These are phyloP conservation scores for Nicotiana otophora DNA, from an alignment of 257 asterid genomes.

Conservation along the genomic window DNA sequence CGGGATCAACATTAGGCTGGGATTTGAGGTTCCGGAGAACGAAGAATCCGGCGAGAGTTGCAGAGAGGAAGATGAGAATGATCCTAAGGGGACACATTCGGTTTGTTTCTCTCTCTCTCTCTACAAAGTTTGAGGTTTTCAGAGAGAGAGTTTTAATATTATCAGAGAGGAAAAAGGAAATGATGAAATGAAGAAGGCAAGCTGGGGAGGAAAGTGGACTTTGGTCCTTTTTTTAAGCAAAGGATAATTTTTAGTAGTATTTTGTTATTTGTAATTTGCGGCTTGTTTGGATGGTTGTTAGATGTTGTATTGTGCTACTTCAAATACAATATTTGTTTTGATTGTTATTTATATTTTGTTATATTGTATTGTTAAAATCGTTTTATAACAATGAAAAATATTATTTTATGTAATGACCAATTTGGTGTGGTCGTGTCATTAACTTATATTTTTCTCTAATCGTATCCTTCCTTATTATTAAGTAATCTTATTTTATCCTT, in stretches of 20 bases:
- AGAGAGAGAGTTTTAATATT: slow-evolving; percentile 13
- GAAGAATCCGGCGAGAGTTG: slow-evolving; percentile 47
- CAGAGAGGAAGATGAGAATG: slow-evolving; percentile 43
- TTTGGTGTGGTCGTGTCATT: too few relatives aligned
- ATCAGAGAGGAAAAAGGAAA: background rate
- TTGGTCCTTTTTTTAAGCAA: background rate
- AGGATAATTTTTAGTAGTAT: background rate
- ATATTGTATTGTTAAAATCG: too few relatives aligned
- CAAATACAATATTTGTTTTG: too few relatives aligned
- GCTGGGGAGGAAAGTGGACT: background rate
- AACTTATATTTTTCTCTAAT: too few relatives aligned
- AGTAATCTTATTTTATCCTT: too few relatives aligned
- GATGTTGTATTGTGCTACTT: too few relatives aligned
- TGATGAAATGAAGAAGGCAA: background rate
- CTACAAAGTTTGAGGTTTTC: background rate
- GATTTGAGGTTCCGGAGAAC: slow-evolving; percentile 41
- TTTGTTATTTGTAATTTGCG: too few relatives aligned
- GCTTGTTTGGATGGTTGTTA: too few relatives aligned
- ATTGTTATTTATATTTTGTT: too few relatives aligned
- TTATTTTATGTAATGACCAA: too few relatives aligned
- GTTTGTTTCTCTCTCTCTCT: background rate
- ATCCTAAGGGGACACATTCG: slow-evolving; percentile 44
- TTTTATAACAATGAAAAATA: too few relatives aligned
- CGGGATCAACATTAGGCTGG: background rate
- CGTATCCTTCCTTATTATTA: too few relatives aligned